Evolutionary conservation across 2,329 filamentous ascomycete species (phyloP), one percentile per base, ranked within the genome.

Genomic region (Aspergillus bombycis): DNA sequence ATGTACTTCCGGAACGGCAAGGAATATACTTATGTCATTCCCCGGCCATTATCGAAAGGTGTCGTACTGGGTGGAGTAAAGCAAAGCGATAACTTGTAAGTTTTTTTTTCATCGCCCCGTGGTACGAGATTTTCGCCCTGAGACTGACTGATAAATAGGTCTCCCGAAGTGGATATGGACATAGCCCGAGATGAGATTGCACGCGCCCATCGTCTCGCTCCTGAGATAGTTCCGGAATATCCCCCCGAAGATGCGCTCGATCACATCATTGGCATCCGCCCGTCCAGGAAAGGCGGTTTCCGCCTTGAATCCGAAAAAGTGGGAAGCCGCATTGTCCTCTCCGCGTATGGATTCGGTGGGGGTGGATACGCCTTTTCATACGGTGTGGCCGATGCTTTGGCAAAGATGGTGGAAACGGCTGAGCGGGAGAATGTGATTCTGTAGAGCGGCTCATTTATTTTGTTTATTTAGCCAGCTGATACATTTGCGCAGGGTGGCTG

Each of bases 21-120:
- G 43, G 75, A 78, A 62, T 79, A 79, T 56, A 78, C 77, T 26
- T 78, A 79, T 64, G 69, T 79, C 30, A 78, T 79, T 14, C 77
- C 77, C 26, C 74, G 77, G 19, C 75, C 76, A 3, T 50, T 72
- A 11, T 75, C 77, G 1, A 62, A 70, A 2, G 77, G 75, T 4
- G 69, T 79, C 4, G 68, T 79, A 0, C 57, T 79, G 6, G 77
- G 77, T 16, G 77, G 77, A 1, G 73, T 77, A 52, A 78, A 77
- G 48, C 73, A 78, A 57, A 65, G 67, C 54, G 74, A 71, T 23
- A 71, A 71, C 21, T 61, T 77, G 76, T 78, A 63, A 61, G 72
- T 41, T 19, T 63, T 41, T 19, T 63, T 4, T 55, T 55, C 16
- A 26, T 41, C 6, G 16, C 10, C 16, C 21, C 11, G 10, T 16